phyloP scores from a whole-genome alignment of 257 asterid species.

The Rauvolfia tetraphylla region DNA sequence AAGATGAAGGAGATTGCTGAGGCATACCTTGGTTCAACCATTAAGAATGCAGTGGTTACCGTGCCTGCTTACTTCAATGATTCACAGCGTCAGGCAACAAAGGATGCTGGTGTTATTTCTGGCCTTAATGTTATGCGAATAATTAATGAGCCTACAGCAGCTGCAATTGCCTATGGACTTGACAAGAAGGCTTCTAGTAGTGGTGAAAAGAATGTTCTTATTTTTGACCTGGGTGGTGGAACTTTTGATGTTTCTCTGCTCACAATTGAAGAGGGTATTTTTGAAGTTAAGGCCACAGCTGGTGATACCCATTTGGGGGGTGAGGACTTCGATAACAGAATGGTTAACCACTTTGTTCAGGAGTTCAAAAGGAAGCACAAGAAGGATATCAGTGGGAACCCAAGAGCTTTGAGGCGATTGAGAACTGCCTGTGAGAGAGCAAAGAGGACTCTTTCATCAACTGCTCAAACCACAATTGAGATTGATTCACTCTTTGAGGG shows the following conservation, averaged over 20 bases:
- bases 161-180: constrained; percentile 35
- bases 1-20: constrained; percentile 31
- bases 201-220: constrained; percentile 33
- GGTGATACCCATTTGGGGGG: constrained; percentile 45
- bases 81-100: constrained; percentile 24
- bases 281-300: constrained; percentile 33
- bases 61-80: constrained; percentile 17
- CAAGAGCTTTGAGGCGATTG: constrained; percentile 60
- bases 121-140: constrained; percentile 36
- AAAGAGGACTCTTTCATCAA: constrained; percentile 82
- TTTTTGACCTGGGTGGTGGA: constrained; percentile 41
- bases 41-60: constrained; percentile 31
- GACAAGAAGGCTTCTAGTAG: constrained; percentile 34
- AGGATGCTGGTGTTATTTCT: constrained; percentile 42
- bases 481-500: constrained; percentile 75
- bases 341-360: constrained; percentile 76
- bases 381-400: constrained; percentile 62
- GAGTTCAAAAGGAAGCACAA: constrained; percentile 75
- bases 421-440: constrained; percentile 81
- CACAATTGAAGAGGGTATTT: constrained; percentile 40
- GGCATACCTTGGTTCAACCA: constrained; percentile 28
- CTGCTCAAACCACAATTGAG: constrained; percentile 83
- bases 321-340: constrained; percentile 54
- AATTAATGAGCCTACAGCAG: constrained; percentile 35
- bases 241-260: constrained; percentile 36